Percentiles rank a stretch among this genome's conserved stretches.
These are phyloP conservation scores for Ceratocystiopsis sp. DNA, from an alignment of 2,329 filamentous ascomycete genomes.

Conservation along the genomic window DNA sequence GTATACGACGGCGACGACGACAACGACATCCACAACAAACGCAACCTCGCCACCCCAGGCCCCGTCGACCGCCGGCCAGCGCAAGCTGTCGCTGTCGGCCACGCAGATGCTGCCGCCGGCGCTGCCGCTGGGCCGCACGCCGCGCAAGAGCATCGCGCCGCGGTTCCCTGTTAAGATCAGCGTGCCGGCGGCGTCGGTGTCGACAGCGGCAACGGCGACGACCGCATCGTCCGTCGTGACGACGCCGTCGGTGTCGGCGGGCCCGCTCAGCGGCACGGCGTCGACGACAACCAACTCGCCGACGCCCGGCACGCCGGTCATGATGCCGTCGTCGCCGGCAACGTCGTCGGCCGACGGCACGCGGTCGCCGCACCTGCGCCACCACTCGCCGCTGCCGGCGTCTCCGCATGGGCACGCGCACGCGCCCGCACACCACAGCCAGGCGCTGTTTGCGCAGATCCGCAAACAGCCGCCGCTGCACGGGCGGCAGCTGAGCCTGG, in stretches of 20 bases:
- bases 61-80: background rate
- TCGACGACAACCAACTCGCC: too few relatives aligned
- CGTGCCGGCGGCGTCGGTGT: constrained; percentile 10
- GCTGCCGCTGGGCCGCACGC: constrained; percentile 21
- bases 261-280: too few relatives aligned
- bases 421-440: too few relatives aligned
- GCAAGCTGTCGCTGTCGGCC: constrained; percentile 3
- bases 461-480: constrained; percentile 10
- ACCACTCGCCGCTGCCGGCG: constrained; percentile 4
- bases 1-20: constrained; percentile 4
- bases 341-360: too few relatives aligned
- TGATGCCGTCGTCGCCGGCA: too few relatives aligned
- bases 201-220: background rate
- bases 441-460: constrained; percentile 6
- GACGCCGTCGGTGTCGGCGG: background rate
- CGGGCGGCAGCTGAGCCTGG: constrained; percentile 28
- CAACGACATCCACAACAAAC: too few relatives aligned
- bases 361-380: background rate
- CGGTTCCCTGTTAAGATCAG: constrained; percentile 45
- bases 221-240: constrained; percentile 5
- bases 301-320: too few relatives aligned
- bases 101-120: constrained; percentile 15
- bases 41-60: constrained; percentile 8
- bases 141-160: constrained; percentile 34
- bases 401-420: too few relatives aligned